Conservation (phyloP, 345 rosid genomes). For the Eucalyptus shirleyi region DNA sequence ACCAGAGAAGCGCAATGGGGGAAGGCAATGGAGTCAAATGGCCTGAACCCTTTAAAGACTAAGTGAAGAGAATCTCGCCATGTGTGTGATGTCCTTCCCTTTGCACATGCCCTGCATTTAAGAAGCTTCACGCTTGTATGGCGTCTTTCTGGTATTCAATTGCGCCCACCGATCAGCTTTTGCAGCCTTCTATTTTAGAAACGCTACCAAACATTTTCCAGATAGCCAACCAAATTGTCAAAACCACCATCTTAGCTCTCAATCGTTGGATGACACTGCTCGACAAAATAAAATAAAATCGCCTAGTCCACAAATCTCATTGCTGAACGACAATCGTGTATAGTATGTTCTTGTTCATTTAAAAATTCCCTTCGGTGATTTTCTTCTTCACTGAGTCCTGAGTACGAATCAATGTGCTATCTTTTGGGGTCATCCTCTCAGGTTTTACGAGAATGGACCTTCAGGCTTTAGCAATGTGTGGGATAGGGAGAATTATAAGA, state of each 20-base stretch:
- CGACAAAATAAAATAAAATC: background rate
- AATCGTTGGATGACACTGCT: background rate
- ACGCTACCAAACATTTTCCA: background rate
- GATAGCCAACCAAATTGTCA: background rate
- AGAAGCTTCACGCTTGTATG: background rate
- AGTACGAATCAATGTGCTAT: background rate
- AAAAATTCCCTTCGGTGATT: background rate
- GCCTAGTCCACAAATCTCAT: background rate
- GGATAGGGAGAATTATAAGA: background rate
- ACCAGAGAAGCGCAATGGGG: background rate
- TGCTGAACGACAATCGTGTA: background rate
- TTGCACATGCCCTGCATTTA: conserved; percentile 36
- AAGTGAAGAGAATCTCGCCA: background rate
- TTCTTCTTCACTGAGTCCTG: background rate
- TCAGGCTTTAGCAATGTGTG: background rate
- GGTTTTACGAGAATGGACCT: background rate
- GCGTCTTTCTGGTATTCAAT: background rate
- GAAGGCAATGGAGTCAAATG: background rate
- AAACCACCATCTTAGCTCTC: background rate
- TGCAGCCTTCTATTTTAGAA: background rate
- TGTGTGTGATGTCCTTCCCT: conserved; percentile 3
- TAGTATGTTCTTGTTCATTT: background rate
- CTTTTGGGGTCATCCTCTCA: background rate
- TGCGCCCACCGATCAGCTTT: background rate
- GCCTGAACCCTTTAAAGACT: background rate